These are phyloP conservation scores for Lolium multiflorum DNA, from an alignment of 176 grass and related monocot species.

Conservation along the genomic window DNA sequence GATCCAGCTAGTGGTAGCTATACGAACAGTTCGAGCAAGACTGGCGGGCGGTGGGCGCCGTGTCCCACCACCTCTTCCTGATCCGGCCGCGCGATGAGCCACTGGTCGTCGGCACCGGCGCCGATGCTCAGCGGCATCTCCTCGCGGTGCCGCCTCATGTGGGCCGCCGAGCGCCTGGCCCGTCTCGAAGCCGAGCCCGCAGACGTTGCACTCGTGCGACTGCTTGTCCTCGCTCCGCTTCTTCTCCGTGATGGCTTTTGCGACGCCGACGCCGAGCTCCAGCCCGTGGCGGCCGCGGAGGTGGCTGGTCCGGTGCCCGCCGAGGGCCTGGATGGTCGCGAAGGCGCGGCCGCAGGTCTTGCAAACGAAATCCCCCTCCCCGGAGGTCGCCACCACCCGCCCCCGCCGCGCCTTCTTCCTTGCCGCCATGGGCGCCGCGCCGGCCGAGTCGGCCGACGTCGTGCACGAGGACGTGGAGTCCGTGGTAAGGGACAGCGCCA, in stretches of 20 bases:
- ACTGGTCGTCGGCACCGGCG: neutral
- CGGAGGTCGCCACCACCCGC: neutral
- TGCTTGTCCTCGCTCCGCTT: neutral
- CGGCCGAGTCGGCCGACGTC: neutral
- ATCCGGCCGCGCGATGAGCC: neutral
- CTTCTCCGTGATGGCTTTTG: neutral
- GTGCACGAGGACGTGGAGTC: neutral
- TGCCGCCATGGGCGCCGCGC: neutral
- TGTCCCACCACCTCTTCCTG: neutral
- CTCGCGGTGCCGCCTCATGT: slow-evolving; percentile 70
- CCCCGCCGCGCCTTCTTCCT: neutral
- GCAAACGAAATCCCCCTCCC: slow-evolving; percentile 54
- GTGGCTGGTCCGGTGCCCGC: slow-evolving; percentile 70
- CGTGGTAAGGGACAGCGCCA: neutral
- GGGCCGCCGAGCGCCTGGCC: slow-evolving; percentile 70
- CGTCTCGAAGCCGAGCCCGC: slow-evolving; percentile 60
- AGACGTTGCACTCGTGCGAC: slow-evolving; percentile 62
- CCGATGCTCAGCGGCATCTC: neutral
- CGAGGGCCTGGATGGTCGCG: slow-evolving; percentile 64
- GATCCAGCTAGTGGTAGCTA: no score
- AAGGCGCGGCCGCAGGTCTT: slow-evolving; percentile 60
- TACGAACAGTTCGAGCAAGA: neutral
- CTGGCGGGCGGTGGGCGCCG: neutral
- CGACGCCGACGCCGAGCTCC: slow-evolving; percentile 50
- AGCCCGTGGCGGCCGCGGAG: slow-evolving; percentile 49